phyloP scores from a whole-genome alignment of 2,329 filamentous ascomycete genomes.

The Triangularia setosa region DNA sequence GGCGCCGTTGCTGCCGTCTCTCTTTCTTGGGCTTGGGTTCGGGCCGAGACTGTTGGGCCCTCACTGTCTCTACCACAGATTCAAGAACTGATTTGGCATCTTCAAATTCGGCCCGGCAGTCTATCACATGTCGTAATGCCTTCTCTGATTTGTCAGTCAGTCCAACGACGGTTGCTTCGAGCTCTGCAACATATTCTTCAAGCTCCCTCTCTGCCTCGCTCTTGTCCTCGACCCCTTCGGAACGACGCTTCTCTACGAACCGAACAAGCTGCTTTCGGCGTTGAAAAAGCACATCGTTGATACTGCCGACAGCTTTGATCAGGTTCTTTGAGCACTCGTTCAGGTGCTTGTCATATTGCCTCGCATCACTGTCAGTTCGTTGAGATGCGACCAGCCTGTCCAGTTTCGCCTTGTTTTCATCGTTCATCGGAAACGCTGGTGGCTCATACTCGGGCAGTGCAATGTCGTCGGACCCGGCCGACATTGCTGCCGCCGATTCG shows the following conservation, averaged over 20 bases:
- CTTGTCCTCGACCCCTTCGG: constrained; percentile 25
- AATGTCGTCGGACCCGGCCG: not conserved
- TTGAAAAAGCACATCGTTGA: constrained; percentile 43
- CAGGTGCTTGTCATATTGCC: constrained; percentile 45
- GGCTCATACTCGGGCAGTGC: constrained; percentile 49
- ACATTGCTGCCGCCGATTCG: not conserved
- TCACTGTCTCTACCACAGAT: constrained; percentile 32
- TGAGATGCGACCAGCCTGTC: constrained; percentile 41
- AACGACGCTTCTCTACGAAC: constrained; percentile 34
- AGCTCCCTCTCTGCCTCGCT: constrained; percentile 27
- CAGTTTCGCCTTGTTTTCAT: constrained; percentile 22
- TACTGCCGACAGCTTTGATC: constrained; percentile 42
- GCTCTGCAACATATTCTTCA: constrained; percentile 35
- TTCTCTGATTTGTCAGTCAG: constrained; percentile 45
- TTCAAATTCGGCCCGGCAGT: constrained; percentile 46
- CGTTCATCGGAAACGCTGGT: constrained; percentile 43
- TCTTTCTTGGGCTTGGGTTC: constrained; percentile 19
- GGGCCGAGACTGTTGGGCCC: constrained; percentile 23
- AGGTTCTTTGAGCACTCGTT: constrained; percentile 42
- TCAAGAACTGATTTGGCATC: constrained; percentile 42
- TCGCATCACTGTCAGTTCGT: constrained; percentile 29
- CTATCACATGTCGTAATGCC: constrained; percentile 46
- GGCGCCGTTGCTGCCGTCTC: constrained; percentile 13
- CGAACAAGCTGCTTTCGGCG: constrained; percentile 33
- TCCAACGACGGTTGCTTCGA: constrained; percentile 39